Evolutionary conservation across 2,329 filamentous ascomycete species (phyloP).

Genomic region (Epichloe coenophiala): DNA sequence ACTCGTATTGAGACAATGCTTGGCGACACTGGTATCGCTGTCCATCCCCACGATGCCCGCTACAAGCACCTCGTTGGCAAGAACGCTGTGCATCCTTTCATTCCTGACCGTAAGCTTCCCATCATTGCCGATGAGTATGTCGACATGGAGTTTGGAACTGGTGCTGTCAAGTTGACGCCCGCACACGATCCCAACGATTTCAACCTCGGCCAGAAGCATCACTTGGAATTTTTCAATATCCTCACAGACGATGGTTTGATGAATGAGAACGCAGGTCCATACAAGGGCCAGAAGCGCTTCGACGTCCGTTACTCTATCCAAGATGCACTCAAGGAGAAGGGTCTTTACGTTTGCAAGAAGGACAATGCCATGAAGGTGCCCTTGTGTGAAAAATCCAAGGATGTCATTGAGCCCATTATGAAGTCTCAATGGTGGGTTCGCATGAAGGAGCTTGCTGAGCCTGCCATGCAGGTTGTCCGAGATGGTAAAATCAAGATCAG

Average conservation of each 20-base stretch:
- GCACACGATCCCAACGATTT: constrained; percentile 97
- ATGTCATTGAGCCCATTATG: constrained; percentile 85
- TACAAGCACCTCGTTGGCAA: constrained; percentile 86
- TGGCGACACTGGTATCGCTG: constrained; percentile 85
- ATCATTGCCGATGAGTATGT: constrained; percentile 86
- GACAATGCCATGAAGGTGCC: constrained; percentile 93
- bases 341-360: constrained; percentile 86
- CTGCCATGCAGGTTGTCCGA: constrained; percentile 68
- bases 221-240: constrained; percentile 87
- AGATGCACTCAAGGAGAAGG: constrained; percentile 69
- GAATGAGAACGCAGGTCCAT: constrained; percentile 73
- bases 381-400: constrained; percentile 78
- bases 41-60: constrained; percentile 74
- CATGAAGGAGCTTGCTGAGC: constrained; percentile 72
- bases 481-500: constrained; percentile 73
- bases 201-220: constrained; percentile 65
- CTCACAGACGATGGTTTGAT: constrained; percentile 81
- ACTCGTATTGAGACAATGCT: constrained; percentile 93
- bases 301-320: constrained; percentile 81
- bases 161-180: constrained; percentile 92
- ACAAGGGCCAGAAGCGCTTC: constrained; percentile 79
- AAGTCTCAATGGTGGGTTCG: constrained; percentile 99
- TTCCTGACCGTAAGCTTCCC: constrained; percentile 59
- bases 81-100: constrained; percentile 74
- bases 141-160: constrained; percentile 87